Conservation (phyloP, 805 yeast genomes). For the Jamesozyma gamospora region DNA sequence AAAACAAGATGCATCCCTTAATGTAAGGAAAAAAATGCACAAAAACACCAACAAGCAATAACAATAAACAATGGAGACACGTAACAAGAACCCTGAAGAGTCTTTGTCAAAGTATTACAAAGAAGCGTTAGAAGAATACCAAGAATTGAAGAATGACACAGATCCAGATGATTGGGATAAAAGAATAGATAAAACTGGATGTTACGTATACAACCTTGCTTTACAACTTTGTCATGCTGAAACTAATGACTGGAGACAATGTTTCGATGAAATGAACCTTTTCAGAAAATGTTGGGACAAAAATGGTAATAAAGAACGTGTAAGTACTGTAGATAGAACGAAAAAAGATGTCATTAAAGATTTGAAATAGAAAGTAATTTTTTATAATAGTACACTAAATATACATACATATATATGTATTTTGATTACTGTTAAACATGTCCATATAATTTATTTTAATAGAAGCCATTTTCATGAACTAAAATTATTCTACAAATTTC, state of each 20-base stretch:
- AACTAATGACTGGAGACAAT: conserved; percentile 71
- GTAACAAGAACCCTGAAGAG: not conserved
- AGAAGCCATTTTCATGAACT: too few species aligned
- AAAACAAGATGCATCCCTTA: too few species aligned
- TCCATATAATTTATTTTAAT: too few species aligned
- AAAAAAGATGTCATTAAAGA: not conserved
- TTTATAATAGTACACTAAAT: too few species aligned
- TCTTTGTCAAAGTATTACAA: conserved; percentile 16
- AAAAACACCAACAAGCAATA: too few species aligned
- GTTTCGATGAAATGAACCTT: conserved; percentile 54
- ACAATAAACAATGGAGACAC: not conserved
- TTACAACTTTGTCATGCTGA: conserved; percentile 74
- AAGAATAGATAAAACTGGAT: conserved; percentile 66
- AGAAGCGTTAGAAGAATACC: conserved; percentile 25
- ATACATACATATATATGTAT: too few species aligned
- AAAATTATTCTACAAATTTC: too few species aligned
- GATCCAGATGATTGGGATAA: conserved; percentile 66
- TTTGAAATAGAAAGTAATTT: too few species aligned
- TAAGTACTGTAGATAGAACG: conserved; percentile 21
- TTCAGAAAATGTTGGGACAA: conserved; percentile 56
- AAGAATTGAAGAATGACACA: conserved; percentile 37
- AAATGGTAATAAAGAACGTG: conserved; percentile 45
- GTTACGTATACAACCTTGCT: conserved; percentile 58
- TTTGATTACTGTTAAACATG: too few species aligned
- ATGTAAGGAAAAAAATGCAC: too few species aligned